phyloP scores from a whole-genome alignment of 164 flowering plant genomes.

The Litsea cubeba region DNA sequence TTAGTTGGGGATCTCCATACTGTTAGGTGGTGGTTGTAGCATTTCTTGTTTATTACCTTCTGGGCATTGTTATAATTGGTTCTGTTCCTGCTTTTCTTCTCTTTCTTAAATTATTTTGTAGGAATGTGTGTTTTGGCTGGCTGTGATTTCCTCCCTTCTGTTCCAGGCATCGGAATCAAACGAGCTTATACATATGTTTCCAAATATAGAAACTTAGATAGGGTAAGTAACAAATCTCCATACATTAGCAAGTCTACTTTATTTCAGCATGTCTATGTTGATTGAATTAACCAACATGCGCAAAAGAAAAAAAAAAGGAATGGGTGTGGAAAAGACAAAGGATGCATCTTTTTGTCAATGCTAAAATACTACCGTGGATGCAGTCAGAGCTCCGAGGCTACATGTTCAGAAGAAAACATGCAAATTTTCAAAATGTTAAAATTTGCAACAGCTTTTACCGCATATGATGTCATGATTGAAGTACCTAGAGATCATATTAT shows the following conservation, averaged over 20 bases:
- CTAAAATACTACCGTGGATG: neutral
- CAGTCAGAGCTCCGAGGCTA: neutral
- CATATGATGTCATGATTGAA: neutral
- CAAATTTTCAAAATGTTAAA: too few species aligned
- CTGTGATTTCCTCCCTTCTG: constrained; percentile 81
- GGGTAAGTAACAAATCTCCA: constrained; percentile 31
- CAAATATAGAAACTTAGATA: constrained; percentile 61
- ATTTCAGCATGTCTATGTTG: neutral
- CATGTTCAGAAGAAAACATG: neutral
- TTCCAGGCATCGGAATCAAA: constrained; percentile 73
- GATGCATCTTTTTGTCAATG: neutral
- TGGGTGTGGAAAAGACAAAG: neutral
- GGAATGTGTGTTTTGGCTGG: constrained; percentile 91
- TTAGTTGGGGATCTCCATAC: neutral
- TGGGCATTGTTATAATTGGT: neutral
- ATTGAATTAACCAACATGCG: neutral
- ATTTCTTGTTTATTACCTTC: neutral
- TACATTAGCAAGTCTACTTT: neutral
- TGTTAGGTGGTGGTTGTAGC: neutral
- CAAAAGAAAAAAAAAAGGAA: neutral
- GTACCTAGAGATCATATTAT: neutral
- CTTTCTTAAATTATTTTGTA: constrained; percentile 21
- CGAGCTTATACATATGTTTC: constrained; percentile 61
- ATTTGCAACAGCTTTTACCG: neutral
- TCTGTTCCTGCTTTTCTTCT: neutral